These are phyloP conservation scores for Capsicum chinense DNA, from an alignment of 257 asterid genomes.

Conservation along the genomic window DNA sequence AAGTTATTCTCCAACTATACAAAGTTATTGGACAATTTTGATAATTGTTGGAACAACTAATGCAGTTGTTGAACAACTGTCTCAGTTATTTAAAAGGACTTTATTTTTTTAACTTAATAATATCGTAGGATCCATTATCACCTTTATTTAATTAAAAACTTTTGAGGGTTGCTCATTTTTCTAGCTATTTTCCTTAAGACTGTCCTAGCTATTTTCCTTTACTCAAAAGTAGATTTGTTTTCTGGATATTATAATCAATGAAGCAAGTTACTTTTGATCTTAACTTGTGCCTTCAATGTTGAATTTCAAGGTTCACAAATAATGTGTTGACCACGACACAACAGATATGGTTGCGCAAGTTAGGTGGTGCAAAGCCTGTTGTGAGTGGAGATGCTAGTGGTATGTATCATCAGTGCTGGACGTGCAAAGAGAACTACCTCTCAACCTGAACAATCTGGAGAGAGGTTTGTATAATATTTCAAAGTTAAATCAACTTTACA, in stretches of 20 bases:
- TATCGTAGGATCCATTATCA: too few species aligned
- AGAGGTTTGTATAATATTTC: constrained; percentile 61
- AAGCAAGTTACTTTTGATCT: neutral
- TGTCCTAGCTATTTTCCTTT: neutral
- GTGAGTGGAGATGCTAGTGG: constrained; percentile 89
- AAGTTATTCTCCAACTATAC: too few species aligned
- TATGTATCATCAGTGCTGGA: constrained; percentile 82
- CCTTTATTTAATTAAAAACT: too few species aligned
- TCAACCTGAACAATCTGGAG: constrained; percentile 65
- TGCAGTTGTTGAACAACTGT: too few species aligned
- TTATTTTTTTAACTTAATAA: too few species aligned
- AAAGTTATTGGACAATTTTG: too few species aligned
- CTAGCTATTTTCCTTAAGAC: too few species aligned
- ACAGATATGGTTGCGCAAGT: constrained; percentile 94
- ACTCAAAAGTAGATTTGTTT: constrained; percentile 3
- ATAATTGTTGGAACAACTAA: too few species aligned
- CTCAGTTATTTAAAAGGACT: too few species aligned
- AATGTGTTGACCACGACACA: constrained; percentile 97
- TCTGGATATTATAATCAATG: neutral
- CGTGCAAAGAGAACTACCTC: constrained; percentile 81
- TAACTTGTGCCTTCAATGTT: constrained; percentile 8
- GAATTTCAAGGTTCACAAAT: constrained; percentile 76
- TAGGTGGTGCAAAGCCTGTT: constrained; percentile 93
- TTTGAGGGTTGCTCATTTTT: too few species aligned
- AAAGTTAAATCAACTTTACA: constrained; percentile 21